Conservation (phyloP, 805 yeast species). For the Metschnikowia noctiluminum region DNA sequence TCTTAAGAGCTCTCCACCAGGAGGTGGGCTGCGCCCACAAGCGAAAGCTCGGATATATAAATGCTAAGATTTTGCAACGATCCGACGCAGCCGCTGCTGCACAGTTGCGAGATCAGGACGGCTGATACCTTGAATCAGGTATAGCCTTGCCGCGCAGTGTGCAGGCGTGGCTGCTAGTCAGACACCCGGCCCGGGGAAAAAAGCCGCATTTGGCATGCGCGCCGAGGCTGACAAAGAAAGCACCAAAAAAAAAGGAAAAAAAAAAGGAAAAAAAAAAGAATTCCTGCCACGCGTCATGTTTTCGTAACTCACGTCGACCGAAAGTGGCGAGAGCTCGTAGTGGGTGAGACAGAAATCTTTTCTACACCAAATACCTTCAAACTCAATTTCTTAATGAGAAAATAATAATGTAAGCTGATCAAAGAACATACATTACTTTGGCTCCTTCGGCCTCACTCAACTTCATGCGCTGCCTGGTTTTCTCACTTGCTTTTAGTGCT, state of each 20-base stretch:
- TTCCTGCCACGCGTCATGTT: background rate
- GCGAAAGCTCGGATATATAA: conserved; percentile 4
- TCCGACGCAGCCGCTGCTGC: conserved; percentile 11
- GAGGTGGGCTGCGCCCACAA: background rate
- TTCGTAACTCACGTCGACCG: background rate
- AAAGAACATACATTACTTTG: too few species aligned
- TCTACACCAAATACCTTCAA: too few species aligned
- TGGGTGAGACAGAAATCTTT: too few species aligned
- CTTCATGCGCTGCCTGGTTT: too few species aligned
- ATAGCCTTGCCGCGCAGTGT: conserved; percentile 11
- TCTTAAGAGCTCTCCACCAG: background rate
- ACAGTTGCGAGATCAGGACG: conserved; percentile 13
- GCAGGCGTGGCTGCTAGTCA: conserved; percentile 3
- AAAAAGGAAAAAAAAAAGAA: background rate
- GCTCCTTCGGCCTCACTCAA: too few species aligned
- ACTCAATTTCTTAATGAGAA: background rate
- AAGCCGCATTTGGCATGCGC: background rate
- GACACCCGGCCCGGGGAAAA: conserved; percentile 1
- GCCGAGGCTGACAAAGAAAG: background rate
- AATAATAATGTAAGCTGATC: too few species aligned
- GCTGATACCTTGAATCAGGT: conserved; percentile 9
- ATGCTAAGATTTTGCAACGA: conserved; percentile 1
- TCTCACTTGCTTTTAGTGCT: background rate
- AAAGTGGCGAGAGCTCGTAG: too few species aligned
- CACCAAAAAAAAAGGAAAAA: background rate